These are phyloP conservation scores for Lathyrus tuberosus DNA, from an alignment of 306 rosid genomes.

Conservation along the genomic window DNA sequence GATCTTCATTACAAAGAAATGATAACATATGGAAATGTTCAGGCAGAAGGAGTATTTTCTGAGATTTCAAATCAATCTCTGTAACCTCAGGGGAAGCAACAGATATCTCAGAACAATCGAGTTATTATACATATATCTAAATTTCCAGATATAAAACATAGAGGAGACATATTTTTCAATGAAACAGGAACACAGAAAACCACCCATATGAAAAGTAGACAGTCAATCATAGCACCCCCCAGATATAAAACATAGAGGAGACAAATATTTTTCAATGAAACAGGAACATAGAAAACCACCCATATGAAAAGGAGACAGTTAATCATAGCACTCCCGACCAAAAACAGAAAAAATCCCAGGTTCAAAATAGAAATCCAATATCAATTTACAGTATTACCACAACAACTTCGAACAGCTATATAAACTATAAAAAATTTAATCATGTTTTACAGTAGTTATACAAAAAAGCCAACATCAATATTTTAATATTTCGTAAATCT, in stretches of 20 bases:
- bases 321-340: neutral
- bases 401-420: neutral
- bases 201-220: neutral
- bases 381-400: neutral
- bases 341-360: conserved; percentile 1
- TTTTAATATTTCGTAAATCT: conserved; percentile 8
- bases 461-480: neutral
- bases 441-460: neutral
- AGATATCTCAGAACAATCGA: no score
- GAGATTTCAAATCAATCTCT: no score
- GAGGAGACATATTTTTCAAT: no score
- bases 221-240: neutral
- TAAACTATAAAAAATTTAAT: conserved; percentile 5
- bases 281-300: no score
- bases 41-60: no score
- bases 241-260: no score
- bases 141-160: no score
- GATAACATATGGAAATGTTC: no score
- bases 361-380: conserved; percentile 13
- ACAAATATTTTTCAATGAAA: no score
- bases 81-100: neutral
- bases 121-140: no score
- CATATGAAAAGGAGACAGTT: neutral
- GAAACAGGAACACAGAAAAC: no score
- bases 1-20: no score